Conservation (phyloP, 345 rosid genomes). For the Populus alba region DNA sequence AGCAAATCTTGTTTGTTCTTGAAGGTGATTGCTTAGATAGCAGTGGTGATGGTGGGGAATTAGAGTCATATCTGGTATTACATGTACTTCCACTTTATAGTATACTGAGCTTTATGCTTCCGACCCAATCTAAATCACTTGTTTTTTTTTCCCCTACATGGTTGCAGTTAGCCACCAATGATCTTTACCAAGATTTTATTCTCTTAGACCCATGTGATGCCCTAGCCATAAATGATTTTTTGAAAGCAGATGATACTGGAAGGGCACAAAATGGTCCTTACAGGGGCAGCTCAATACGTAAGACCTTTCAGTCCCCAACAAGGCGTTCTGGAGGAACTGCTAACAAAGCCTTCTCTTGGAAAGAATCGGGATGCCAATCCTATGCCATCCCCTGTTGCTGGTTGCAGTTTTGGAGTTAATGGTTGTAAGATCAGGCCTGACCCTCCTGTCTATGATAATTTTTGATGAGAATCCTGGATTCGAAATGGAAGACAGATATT, state of each 20-base stretch:
- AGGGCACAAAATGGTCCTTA: constrained; percentile 42
- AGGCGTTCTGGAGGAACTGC: constrained; percentile 62
- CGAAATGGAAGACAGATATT: constrained; percentile 49
- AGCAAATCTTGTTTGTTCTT: constrained; percentile 84
- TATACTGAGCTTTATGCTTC: constrained; percentile 12
- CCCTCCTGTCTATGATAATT: constrained; percentile 31
- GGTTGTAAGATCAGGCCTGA: constrained; percentile 29
- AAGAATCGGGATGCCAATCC: constrained; percentile 47
- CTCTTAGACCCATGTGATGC: constrained; percentile 81
- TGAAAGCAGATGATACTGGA: constrained; percentile 39
- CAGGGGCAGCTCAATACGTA: constrained; percentile 45
- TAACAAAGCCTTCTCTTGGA: constrained; percentile 49
- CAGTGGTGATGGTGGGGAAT: constrained; percentile 68
- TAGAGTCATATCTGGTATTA: constrained; percentile 93
- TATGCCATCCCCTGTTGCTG: constrained; percentile 41
- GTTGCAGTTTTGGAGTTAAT: constrained; percentile 34
- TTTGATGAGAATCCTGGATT: constrained; percentile 40
- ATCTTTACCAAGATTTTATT: constrained; percentile 80
- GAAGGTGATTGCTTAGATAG: constrained; percentile 90
- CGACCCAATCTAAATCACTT: constrained; percentile 7
- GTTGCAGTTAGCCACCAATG: constrained; percentile 77
- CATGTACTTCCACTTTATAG: constrained; percentile 15
- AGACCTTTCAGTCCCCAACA: constrained; percentile 56
- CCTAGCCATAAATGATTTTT: constrained; percentile 50
- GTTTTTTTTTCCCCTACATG: constrained; percentile 6